A percentile compares a stretch with the other conserved stretches of the same genome.
Conservation (phyloP, 495 filamentous ascomycete genomes). For the Chaetomidium leptoderma region DNA sequence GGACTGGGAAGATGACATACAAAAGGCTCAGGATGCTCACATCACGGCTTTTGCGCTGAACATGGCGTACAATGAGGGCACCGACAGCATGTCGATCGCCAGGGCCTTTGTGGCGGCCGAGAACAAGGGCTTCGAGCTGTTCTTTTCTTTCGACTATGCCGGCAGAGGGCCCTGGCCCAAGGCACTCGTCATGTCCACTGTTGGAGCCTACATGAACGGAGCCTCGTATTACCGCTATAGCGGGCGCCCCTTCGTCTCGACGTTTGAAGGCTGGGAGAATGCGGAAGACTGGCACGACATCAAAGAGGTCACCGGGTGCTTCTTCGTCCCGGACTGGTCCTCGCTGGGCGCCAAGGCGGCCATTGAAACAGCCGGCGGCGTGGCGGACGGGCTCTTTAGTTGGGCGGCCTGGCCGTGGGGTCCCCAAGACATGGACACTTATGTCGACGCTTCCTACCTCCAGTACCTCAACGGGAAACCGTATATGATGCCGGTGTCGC, state of each 20-base stretch:
- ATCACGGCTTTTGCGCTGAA: constrained; percentile 40
- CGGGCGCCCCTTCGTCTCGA: constrained; percentile 29
- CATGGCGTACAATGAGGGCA: constrained; percentile 27
- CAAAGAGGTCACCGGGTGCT: constrained; percentile 25
- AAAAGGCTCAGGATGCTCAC: constrained; percentile 27
- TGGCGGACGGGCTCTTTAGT: constrained; percentile 34
- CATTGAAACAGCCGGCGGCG: constrained; percentile 2
- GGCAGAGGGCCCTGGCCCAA: constrained; percentile 25
- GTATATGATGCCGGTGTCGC: constrained; percentile 50
- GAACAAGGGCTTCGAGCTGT: constrained; percentile 32
- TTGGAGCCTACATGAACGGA: constrained; percentile 25
- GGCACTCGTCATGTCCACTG: constrained; percentile 21
- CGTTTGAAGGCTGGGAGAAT: constrained; percentile 26
- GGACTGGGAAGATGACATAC: constrained; percentile 33
- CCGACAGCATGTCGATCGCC: constrained; percentile 12
- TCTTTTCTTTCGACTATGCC: constrained; percentile 41
- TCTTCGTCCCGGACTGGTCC: constrained; percentile 30
- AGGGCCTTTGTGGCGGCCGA: constrained; percentile 34
- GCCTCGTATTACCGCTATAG: constrained; percentile 29
- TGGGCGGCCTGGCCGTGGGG: constrained; percentile 39
- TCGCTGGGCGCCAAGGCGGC: constrained; percentile 22
- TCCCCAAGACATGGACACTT: constrained; percentile 47
- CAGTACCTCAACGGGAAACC: constrained; percentile 30
- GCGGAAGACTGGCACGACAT: constrained; percentile 27
- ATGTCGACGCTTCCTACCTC: constrained; percentile 24